These are phyloP conservation scores for Macrophomina phaseolina DNA, from an alignment of 2,329 filamentous ascomycete genomes.

Conservation along the genomic window DNA sequence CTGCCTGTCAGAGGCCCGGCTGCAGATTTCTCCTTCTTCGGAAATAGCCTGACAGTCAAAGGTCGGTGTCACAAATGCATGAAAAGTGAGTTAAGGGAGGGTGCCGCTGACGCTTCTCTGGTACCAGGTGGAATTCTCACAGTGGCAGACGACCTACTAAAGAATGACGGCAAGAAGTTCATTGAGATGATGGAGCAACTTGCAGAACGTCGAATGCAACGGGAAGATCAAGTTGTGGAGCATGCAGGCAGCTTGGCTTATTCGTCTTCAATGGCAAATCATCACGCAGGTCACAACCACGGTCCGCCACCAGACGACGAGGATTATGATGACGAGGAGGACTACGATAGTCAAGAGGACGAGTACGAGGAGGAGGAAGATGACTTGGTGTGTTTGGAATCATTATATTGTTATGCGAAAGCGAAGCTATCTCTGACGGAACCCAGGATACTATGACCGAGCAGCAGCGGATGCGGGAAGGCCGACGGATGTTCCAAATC, in stretches of 20 bases:
- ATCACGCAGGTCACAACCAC: conserved; percentile 71
- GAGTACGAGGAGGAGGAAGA: conserved; percentile 66
- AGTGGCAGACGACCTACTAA: conserved; percentile 95
- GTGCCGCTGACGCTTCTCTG: conserved; percentile 34
- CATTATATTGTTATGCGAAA: conserved; percentile 37
- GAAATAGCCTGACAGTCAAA: conserved; percentile 96
- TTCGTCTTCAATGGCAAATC: conserved; percentile 57
- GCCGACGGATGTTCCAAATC: conserved; percentile 98
- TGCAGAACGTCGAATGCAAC: conserved; percentile 94
- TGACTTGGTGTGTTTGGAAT: conserved; percentile 59
- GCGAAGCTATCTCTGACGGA: conserved; percentile 39
- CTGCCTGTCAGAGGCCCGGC: conserved; percentile 68
- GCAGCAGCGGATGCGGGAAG: conserved; percentile 98
- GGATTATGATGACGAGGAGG: conserved; percentile 80
- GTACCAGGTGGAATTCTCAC: conserved; percentile 91
- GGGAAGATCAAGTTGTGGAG: conserved; percentile 82
- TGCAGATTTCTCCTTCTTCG: conserved; percentile 94
- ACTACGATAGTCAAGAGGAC: conserved; percentile 67
- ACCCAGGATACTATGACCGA: conserved; percentile 92
- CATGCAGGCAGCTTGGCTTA: conserved; percentile 63
- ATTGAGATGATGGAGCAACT: conserved; percentile 99
- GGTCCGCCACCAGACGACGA: conserved; percentile 68
- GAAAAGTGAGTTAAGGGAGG: not conserved
- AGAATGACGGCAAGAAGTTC: conserved; percentile 99
- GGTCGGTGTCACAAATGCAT: conserved; percentile 51